These are phyloP conservation scores for Cystobasidium onofrii DNA, from an alignment of 768 basidiomycete species.

Conservation along the genomic window DNA sequence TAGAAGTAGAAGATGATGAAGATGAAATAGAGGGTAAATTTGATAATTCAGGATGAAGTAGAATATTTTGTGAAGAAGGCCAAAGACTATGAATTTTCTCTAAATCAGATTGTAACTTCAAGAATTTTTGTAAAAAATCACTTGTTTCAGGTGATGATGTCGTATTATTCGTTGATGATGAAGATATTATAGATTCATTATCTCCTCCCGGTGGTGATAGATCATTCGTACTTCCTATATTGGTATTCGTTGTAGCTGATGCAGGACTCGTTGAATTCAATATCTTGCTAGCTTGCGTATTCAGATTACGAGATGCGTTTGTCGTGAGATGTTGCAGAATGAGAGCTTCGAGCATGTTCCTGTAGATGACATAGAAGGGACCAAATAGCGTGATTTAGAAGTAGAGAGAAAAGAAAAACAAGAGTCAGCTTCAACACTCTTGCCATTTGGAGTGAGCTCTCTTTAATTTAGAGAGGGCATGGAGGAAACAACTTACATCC, in stretches of 20 bases:
- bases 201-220: slow-evolving; percentile 19
- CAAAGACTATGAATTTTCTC: slow-evolving; percentile 28
- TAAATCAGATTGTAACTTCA: slow-evolving; percentile 20
- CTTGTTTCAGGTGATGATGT: background rate
- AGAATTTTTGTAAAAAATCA: background rate
- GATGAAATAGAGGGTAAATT: background rate
- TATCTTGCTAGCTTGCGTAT: slow-evolving; percentile 4
- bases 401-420: background rate
- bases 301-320: slow-evolving; percentile 16
- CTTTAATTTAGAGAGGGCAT: too few relatives aligned
- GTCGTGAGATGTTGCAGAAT: slow-evolving; percentile 28
- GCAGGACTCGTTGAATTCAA: background rate
- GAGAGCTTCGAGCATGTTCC: slow-evolving; percentile 32
- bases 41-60: slow-evolving; percentile 10
- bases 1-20: background rate
- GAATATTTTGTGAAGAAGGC: slow-evolving; percentile 15
- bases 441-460: too few relatives aligned
- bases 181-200: background rate
- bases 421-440: background rate
- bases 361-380: background rate
- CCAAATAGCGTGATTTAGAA: too few relatives aligned
- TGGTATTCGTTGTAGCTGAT: background rate
- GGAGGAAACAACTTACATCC: slow-evolving; percentile 22
- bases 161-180: background rate
- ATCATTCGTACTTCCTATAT: background rate